Evolutionary conservation across 768 basidiomycete species (phyloP), one percentile per base, ranked within the genome.

Genomic region (Suillus plorans): DNA sequence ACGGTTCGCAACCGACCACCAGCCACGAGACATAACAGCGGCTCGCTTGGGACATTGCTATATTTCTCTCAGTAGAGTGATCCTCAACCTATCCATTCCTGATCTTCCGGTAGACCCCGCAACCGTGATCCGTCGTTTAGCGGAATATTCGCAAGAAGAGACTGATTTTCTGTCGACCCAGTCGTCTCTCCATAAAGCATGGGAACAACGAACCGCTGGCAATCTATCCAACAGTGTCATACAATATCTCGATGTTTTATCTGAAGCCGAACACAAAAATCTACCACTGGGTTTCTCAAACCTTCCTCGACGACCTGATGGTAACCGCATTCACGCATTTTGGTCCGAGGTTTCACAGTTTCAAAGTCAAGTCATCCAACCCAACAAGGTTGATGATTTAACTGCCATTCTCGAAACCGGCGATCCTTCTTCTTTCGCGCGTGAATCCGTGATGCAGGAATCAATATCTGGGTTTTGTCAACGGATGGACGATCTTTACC

Each of bases 61-160:
- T 87, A 78, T 93, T 39, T 83, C 82, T 1, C 71, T 92, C 58
- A 82, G 85, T 53, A 81, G 80, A 20, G 68, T 88, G 62, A 75
- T 95, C 31, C 73, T 94, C 28, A 80, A 89, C 4, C 82, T 96
- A 22, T 89, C 90, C 71, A 81, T 99, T 45, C 95, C 97, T 0
- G 85, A 94, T 73, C 78, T 86, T 2, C 94, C 96, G 3, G 77
- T 98, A 58, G 97, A 99, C 74, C 97, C 97, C 34, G 87, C 89
- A 8, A 87, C 87, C 28, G 83, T 89, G 41, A 81, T 87, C 62
- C 81, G 79, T 60, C 84, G 79, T 57, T 77, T 79, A 0, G 70
- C 71, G 2, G 74, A 79, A 37, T 85, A 87, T 36, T 80, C 82
- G 72, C 70, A 72, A 36, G 70, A 80, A 58, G 80, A 86, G 62